Base-by-base conservation (phyloP, 257 asterid species). In the Solanum corneliomulleri region DNA sequence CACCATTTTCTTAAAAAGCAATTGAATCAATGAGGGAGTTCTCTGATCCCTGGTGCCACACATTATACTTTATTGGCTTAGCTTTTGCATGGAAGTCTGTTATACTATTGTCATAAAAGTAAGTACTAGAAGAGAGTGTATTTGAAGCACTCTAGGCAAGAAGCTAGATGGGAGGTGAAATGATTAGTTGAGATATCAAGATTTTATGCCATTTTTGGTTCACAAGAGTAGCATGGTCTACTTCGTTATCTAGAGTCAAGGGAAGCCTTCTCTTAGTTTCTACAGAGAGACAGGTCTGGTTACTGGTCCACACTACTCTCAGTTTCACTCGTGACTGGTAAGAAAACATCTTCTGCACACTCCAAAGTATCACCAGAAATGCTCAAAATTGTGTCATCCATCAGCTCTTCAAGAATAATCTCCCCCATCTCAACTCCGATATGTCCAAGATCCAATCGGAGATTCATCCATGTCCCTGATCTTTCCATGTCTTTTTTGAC, bases 361-460 rank as follows among this genome's bases (percentile, higher is more conserved):
- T 86, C 89, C 21, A 87, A 82, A 56, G 78, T 33, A 85, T 81
- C 91, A 87, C 85, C 86, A 62, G 83, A 83, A 66, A 90, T 90
- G 91, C 93, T 89, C 72, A 89, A 87, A 45, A 93, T 45, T 9
- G 85, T 69, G 58, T 97, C 98, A 37, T 94, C 96, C 18, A 97
- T 88, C 91, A 97, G 78, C 76, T 95, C 95, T 44, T 85, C 88
- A 52, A 96, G 88, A 88, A 97, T 92, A 83, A 88, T 84, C 81
- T 92, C 95, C 86, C 86, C 99, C 90, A 93, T 88, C 76, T 93
- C 98, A 82, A 81, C 78, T 86, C 95, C 95, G 76, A 93, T 84
- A 75, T 89, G 86, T 88, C 94, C 93, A n/a, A 89, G 87, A 16
- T 93, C 94, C 20, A 87, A 84, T 39, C 56, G 91, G 49, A 95